Evolutionary conservation across 2,329 filamentous ascomycete genomes (phyloP).

Genomic region (Rutstroemia sp.): DNA sequence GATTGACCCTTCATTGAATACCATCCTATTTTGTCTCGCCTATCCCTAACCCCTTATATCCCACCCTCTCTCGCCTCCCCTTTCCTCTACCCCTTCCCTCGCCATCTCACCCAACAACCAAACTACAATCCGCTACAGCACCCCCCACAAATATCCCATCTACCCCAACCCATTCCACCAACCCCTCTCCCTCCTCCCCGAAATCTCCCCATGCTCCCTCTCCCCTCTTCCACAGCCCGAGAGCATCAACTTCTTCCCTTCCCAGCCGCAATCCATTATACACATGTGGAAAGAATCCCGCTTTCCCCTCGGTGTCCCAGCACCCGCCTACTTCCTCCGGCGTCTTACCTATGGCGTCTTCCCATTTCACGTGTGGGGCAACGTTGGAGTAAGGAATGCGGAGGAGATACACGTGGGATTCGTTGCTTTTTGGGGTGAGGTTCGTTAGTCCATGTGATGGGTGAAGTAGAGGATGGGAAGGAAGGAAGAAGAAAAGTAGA

Average conservation of each 20-base stretch:
- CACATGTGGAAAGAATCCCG: constrained; percentile 25
- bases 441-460: neutral
- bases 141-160: neutral
- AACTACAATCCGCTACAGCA: no score
- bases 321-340: constrained; percentile 19
- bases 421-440: neutral
- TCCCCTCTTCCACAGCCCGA: constrained; percentile 16
- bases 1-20: no score
- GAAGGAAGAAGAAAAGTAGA: constrained; percentile 9
- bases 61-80: neutral
- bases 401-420: constrained; percentile 19
- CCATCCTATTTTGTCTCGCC: no score
- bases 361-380: constrained; percentile 19
- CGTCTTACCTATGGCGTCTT: constrained; percentile 18
- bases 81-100: no score
- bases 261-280: constrained; percentile 25
- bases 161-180: neutral
- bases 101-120: no score
- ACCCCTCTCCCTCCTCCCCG: constrained; percentile 9
- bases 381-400: constrained; percentile 22
- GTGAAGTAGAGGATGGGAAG: neutral
- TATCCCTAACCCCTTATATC: no score
- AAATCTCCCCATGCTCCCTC: constrained; percentile 19
- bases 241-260: constrained; percentile 21
- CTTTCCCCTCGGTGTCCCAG: constrained; percentile 23